Evolutionary conservation across 2,329 filamentous ascomycete genomes (phyloP).

Genomic region (Pseudohalonectria lignicola): DNA sequence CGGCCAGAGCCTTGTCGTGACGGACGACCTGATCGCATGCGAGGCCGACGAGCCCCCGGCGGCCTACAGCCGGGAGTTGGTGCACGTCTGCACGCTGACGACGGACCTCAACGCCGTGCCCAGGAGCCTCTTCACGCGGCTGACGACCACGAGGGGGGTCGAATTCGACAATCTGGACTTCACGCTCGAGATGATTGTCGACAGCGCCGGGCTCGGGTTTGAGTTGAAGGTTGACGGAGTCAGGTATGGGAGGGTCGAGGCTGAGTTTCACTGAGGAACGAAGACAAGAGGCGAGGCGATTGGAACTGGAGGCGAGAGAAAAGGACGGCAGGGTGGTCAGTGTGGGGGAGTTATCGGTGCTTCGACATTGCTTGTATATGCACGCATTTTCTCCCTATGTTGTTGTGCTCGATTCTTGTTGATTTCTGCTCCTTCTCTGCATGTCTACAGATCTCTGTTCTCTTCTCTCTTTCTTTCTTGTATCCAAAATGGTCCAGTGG

Average conservation of each 20-base stretch:
- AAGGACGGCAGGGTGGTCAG: too few relatives aligned
- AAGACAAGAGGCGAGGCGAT: too few relatives aligned
- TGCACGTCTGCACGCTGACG: conserved; percentile 69
- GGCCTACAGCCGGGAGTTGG: conserved; percentile 48
- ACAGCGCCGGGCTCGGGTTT: conserved; percentile 65
- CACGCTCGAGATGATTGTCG: conserved; percentile 72
- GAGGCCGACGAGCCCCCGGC: conserved; percentile 56
- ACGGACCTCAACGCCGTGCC: conserved; percentile 70
- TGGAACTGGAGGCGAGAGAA: too few relatives aligned
- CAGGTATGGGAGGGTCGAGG: conserved; percentile 65
- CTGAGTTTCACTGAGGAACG: conserved; percentile 63
- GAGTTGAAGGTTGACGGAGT: conserved; percentile 71
- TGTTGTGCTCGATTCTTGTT: too few relatives aligned
- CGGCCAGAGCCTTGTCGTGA: conserved; percentile 65
- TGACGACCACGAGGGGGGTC: conserved; percentile 69
- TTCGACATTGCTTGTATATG: too few relatives aligned
- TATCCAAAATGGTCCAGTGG: too few relatives aligned
- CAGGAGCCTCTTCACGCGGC: conserved; percentile 57
- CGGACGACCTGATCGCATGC: conserved; percentile 70
- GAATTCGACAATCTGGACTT: conserved; percentile 79
- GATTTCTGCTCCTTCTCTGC: too few relatives aligned
- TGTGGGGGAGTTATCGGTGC: too few relatives aligned
- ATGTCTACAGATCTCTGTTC: too few relatives aligned
- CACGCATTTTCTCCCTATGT: too few relatives aligned
- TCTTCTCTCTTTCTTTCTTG: too few relatives aligned